phyloP scores from a whole-genome alignment of 1,139 yeast species.

The Candida albicans region DNA sequence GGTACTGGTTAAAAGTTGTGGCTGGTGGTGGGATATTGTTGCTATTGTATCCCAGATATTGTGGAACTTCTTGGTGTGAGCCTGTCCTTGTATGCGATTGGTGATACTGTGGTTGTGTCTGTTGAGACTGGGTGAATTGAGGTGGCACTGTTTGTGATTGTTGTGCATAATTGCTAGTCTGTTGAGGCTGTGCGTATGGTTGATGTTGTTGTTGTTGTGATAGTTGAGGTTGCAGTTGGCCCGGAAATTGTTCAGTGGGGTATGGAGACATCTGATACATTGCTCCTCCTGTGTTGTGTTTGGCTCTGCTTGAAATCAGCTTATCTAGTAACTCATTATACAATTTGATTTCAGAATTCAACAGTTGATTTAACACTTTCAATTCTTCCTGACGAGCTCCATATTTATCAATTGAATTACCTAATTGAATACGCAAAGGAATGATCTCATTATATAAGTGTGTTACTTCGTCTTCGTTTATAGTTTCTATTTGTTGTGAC shows the following conservation, averaged over 20 bases:
- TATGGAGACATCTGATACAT: constrained; percentile 9
- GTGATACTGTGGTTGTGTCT: constrained; percentile 1
- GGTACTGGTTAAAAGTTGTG: constrained; percentile 7
- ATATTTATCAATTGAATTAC: constrained; percentile 72
- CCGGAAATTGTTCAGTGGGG: constrained; percentile 8
- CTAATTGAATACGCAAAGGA: constrained; percentile 72
- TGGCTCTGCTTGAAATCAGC: constrained; percentile 31
- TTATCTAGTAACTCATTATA: constrained; percentile 71
- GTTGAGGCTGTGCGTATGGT: constrained; percentile 7
- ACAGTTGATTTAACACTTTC: constrained; percentile 64
- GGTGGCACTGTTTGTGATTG: constrained; percentile 13
- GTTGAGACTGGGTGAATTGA: too few species aligned
- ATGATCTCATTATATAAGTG: constrained; percentile 66
- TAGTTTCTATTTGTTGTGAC: constrained; percentile 27
- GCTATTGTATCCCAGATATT: constrained; percentile 2
- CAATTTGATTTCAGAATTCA: constrained; percentile 62
- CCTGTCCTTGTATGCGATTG: not conserved
- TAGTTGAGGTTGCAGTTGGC: constrained; percentile 6
- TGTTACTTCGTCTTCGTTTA: constrained; percentile 46
- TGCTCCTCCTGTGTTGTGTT: constrained; percentile 7
- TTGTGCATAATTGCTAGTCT: constrained; percentile 24
- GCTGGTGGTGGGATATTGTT: constrained; percentile 1
- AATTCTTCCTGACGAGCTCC: constrained; percentile 74
- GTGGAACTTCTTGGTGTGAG: not conserved
- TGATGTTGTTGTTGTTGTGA: constrained; percentile 3